Conservation (phyloP, 768 basidiomycete species). For the Pleurotus sapidus region DNA sequence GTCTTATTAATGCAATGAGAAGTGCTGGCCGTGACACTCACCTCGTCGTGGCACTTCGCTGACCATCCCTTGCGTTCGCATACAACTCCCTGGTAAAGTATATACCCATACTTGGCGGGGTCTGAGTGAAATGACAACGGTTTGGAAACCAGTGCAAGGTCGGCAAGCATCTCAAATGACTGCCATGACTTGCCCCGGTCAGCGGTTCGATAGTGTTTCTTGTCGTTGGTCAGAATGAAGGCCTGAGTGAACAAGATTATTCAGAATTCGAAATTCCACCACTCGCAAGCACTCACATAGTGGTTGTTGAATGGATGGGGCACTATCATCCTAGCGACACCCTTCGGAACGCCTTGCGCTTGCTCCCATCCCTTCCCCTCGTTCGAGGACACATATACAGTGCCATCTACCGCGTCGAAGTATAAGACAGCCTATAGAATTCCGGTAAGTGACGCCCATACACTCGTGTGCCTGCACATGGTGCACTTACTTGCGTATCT, state of each 20-base stretch:
- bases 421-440: slow-evolving; percentile 57
- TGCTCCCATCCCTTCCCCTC: slow-evolving; percentile 76
- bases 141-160: slow-evolving; percentile 52
- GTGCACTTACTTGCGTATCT: slow-evolving; percentile 70
- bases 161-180: slow-evolving; percentile 63
- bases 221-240: slow-evolving; percentile 77
- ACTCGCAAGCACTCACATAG: slow-evolving; percentile 46
- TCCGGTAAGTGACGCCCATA: background rate
- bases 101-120: slow-evolving; percentile 61
- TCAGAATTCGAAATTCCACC: background rate
- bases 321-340: slow-evolving; percentile 68
- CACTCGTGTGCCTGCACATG: slow-evolving; percentile 2
- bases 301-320: slow-evolving; percentile 84
- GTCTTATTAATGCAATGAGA: slow-evolving; percentile 6
- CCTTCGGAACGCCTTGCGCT: slow-evolving; percentile 49
- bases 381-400: slow-evolving; percentile 76
- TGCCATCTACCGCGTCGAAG: slow-evolving; percentile 68
- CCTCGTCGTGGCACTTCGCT: slow-evolving; percentile 70
- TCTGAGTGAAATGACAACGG: slow-evolving; percentile 90
- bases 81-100: slow-evolving; percentile 74
- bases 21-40: slow-evolving; percentile 25
- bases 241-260: slow-evolving; percentile 47
- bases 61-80: slow-evolving; percentile 60
- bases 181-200: slow-evolving; percentile 90
- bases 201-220: slow-evolving; percentile 81